phyloP scores from a whole-genome alignment of 2,329 filamentous ascomycete species.

The Gyromitra esculenta region DNA sequence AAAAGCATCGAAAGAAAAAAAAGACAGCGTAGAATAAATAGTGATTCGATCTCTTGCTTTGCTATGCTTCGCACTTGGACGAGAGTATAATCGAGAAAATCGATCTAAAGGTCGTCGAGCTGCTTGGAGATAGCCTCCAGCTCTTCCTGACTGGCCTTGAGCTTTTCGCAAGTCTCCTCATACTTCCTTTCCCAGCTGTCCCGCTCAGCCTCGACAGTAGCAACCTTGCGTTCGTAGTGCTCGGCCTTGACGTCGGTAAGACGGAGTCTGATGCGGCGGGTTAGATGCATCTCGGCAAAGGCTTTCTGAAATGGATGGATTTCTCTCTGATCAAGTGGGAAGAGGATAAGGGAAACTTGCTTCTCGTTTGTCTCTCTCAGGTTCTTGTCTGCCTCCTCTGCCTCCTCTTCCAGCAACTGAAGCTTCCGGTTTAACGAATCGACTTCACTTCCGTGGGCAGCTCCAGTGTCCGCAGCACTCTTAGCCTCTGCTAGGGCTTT shows the following conservation, averaged over 20 bases:
- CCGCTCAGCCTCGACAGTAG: conserved; percentile 89
- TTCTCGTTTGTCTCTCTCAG: conserved; percentile 98
- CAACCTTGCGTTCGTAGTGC: conserved; percentile 99
- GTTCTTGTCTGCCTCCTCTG: conserved; percentile 94
- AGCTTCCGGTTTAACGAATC: conserved; percentile 91
- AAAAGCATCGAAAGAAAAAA: conserved; percentile 34
- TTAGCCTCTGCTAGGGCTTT: conserved; percentile 84
- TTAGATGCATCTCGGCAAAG: conserved; percentile 44
- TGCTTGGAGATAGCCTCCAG: conserved; percentile 88
- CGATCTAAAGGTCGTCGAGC: conserved; percentile 57
- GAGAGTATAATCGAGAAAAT: conserved; percentile 9
- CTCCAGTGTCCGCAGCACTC: conserved; percentile 81
- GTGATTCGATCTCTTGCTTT: conserved; percentile 19
- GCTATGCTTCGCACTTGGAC: conserved; percentile 14
- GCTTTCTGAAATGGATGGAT: conserved; percentile 38
- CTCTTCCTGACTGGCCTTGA: conserved; percentile 83
- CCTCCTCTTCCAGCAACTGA: conserved; percentile 97
- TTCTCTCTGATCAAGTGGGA: conserved; percentile 45
- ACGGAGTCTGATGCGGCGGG: conserved; percentile 75
- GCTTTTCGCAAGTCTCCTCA: conserved; percentile 96
- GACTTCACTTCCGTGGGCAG: conserved; percentile 85
- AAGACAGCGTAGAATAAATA: conserved; percentile 24
- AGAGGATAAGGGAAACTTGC: conserved; percentile 68
- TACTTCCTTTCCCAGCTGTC: conserved; percentile 98
- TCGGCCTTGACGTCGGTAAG: conserved; percentile 99